Evolutionary conservation across 257 asterid genomes (phyloP), one percentile per base, ranked within the genome.

Genomic region (Plantago major): DNA sequence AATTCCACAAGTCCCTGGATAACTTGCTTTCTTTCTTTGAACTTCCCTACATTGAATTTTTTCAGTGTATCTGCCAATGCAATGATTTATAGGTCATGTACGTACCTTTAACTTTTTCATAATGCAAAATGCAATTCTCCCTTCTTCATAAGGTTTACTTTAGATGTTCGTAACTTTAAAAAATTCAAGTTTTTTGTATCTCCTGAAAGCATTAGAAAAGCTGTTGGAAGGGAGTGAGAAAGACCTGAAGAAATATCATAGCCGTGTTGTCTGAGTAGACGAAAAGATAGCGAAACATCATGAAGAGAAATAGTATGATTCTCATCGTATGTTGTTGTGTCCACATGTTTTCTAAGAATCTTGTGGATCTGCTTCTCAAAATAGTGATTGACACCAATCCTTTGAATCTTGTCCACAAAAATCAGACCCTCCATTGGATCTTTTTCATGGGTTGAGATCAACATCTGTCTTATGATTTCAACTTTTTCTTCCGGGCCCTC

Each of bases 221-320:
- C n/a, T n/a, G n/a, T n/a, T n/a, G n/a, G n/a, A n/a, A n/a, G n/a
- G n/a, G n/a, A n/a, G n/a, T 37, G 9, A 43, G 58, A 49, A 26
- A 11, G 42, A 76, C 81, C 82, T 71, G 83, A 42, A 10, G 70
- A 55, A 3, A 79, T 72, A 11, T 40, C 14, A 46, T 71, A 49
- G 17, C 85, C 85, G 18, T 74, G 60, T 74, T 79, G 85, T 71
- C 88, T 63, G 58, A 74, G 30, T 5, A 79, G 78, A 26, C 81
- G 62, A 55, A 82, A 82, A 69, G 51, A 71, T 16, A 82, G 82
- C 5, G 81, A 82, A 71, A 67, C 68, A 14, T 63, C 47, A 30
- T 40, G 48, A 17, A 68, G 77, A 9, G 61, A 30, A 3, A 30
- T 30, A 30, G 3, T 30, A 2, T 30, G 37, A 30, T 30, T 30